Evolutionary conservation across 148 eudicot species (phyloP).

Genomic region (Drosera capensis): DNA sequence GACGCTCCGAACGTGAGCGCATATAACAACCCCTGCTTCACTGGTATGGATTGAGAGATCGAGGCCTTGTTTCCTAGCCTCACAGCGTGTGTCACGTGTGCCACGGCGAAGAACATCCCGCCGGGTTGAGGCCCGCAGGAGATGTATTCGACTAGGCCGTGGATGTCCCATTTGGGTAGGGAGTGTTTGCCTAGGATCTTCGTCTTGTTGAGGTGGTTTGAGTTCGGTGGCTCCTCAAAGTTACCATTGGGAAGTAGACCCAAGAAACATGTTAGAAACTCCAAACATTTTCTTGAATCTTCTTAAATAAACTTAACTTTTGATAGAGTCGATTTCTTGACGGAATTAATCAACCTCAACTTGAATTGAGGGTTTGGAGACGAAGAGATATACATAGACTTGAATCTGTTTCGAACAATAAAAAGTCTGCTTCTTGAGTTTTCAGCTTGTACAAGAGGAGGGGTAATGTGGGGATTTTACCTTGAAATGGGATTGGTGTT

Average conservation of each 20-base stretch:
- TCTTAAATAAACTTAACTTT: too few species aligned
- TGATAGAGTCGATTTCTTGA: too few species aligned
- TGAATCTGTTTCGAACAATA: background rate
- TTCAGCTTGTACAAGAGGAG: background rate
- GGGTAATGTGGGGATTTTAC: constrained; percentile 10
- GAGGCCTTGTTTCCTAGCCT: constrained; percentile 72
- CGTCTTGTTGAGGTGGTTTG: constrained; percentile 37
- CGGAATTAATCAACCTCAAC: too few species aligned
- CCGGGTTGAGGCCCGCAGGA: constrained; percentile 85
- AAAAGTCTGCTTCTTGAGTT: background rate
- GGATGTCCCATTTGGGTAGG: constrained; percentile 70
- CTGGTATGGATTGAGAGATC: constrained; percentile 45
- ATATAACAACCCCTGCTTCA: constrained; percentile 37
- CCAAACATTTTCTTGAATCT: background rate
- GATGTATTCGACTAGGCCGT: constrained; percentile 76
- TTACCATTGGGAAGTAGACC: constrained; percentile 78
- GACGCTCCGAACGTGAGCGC: constrained; percentile 76
- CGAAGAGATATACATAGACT: background rate
- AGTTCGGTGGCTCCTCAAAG: constrained; percentile 61
- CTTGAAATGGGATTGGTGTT: constrained; percentile 13
- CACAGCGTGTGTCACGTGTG: constrained; percentile 63
- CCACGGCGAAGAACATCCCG: constrained; percentile 54
- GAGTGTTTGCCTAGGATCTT: constrained; percentile 42
- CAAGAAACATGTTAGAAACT: constrained; percentile 7
- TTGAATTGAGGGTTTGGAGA: too few species aligned